Base-by-base conservation (phyloP, 495 filamentous ascomycete species). In the Penicillium waksmanii region DNA sequence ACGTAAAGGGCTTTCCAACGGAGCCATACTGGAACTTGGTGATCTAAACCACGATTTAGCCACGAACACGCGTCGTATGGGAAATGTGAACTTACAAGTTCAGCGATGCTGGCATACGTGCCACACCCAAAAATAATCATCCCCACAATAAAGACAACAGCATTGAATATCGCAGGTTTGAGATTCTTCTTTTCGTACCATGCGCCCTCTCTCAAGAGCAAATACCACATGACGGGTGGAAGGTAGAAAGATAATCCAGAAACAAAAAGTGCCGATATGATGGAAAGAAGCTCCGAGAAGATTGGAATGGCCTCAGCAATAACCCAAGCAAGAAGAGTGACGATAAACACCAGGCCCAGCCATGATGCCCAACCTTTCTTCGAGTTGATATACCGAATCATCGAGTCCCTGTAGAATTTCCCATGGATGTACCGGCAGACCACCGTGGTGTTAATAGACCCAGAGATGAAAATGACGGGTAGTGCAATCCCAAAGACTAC, bases 401-500 rank as follows among this genome's bases (percentile, higher is more conserved):
- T 66, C 9, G 78, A 80, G 65, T 80, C 64, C 27, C 66, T 71
- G 66, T 81, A 86, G 8, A 85, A 48, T 13, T 84, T 77, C 15
- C 81, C 80, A 60, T 86, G 85, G 54, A 91, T 79, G 59, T 87
- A 87, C 53, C 85, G 85, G 33, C 51, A 76, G 13, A 82, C 76
- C 17, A 87, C 83, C 0, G 78, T 81, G 17, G 79, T 82, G 72
- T 85, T 85, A 73, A 87, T 87, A 51, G 80, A 81, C 11, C 84
- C 85, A 2, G 83, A 85, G 66, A 79, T 88, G 70, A 88, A 87
- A 65, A 91, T 87, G 60, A 91, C 87, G 19, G 90, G 90, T 2
- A 89, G 68, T 10, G 89, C 90, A 53, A 92, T 72, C 3, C 88
- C 89, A 60, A 87, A 93, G 2, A 87, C 86, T 31, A 92, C 69